Evolutionary conservation across 305 asterid species (phyloP), one percentile per base, ranked within the genome.

Genomic region (Vinca major): DNA sequence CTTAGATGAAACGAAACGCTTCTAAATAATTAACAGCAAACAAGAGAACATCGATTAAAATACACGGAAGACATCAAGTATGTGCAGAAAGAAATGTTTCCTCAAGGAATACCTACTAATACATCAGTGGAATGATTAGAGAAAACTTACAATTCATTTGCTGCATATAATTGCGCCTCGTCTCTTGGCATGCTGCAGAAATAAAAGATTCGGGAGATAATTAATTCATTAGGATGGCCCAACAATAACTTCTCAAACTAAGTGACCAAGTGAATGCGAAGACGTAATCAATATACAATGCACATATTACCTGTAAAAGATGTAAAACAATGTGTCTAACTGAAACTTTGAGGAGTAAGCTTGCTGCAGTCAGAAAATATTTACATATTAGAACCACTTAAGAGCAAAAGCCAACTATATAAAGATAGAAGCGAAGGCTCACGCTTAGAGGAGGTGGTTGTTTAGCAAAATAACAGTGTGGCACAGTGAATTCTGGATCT

Each of bases 121-220:
- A 6, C 7, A 36, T 19, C 10, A 56, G 7, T 5, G 21, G 58
- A 64, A 71, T 33, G n/a, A 63, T 26, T 37, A 48, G 66, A 71
- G 63, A 71, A 61, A 72, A 76, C 95, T 64, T 92, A 92, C 98
- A 92, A 74, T 85, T 92, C 98, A 80, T 84, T 85, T 69, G 96
- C 92, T 1, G 98, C 96, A 71, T 85, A 92, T 75, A 92, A 76
- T 72, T 92, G 98, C 20, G 96, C 96, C 80, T 86, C 95, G 57
- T 92, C 98, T 84, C 80, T 92, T 3, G 98, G 98, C 96, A 92
- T 92, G 83, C 98, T 92, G 96, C 87, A 85, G 71, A 76, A 66
- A 75, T 17, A 68, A 50, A 41, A 69, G 53, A 43, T 65, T 69
- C 13, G 57, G 44, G 19, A 20, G n/a, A 14, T 26, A 26, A 26